A percentile compares a stretch with the other conserved stretches of the same genome.
These are phyloP conservation scores for Candida krabiensis DNA, from an alignment of 805 yeast species.

Conservation along the genomic window DNA sequence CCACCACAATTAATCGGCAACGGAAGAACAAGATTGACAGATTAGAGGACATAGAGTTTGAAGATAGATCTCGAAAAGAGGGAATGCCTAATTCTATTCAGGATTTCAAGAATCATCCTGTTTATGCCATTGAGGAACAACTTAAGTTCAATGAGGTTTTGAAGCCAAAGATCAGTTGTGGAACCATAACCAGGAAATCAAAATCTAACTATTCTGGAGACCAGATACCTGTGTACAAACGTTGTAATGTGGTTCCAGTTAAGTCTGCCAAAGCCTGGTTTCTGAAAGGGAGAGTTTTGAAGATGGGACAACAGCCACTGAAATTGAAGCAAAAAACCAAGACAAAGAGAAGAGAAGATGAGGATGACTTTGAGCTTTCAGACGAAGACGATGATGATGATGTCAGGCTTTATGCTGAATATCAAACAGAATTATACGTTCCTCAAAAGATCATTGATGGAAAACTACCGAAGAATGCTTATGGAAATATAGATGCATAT, in stretches of 20 bases:
- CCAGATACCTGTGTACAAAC: slow-evolving; percentile 61
- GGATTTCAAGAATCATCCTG: slow-evolving; percentile 86
- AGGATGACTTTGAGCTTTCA: slow-evolving; percentile 25
- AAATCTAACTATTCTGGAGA: slow-evolving; percentile 39
- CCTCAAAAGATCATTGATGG: slow-evolving; percentile 74
- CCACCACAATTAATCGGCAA: slow-evolving; percentile 24
- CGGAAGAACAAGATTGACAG: slow-evolving; percentile 40
- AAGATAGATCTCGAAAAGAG: slow-evolving; percentile 63
- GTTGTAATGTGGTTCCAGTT: slow-evolving; percentile 62
- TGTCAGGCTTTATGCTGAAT: slow-evolving; percentile 66
- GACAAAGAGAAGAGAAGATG: slow-evolving; percentile 22
- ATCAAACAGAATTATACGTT: slow-evolving; percentile 68
- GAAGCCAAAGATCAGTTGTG: slow-evolving; percentile 69
- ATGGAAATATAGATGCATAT: slow-evolving; percentile 82
- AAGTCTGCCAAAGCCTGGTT: slow-evolving; percentile 86
- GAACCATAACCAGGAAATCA: slow-evolving; percentile 53
- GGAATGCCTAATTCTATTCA: slow-evolving; percentile 85
- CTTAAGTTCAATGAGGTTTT: slow-evolving; percentile 71
- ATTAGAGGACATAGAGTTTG: slow-evolving; percentile 61
- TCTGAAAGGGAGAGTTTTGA: slow-evolving; percentile 71
- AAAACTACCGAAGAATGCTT: slow-evolving; percentile 68
- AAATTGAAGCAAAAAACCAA: slow-evolving; percentile 38
- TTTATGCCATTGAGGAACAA: slow-evolving; percentile 77
- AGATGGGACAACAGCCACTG: slow-evolving; percentile 66
- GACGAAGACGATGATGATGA: slow-evolving; percentile 47